Conservation (phyloP, 2,329 filamentous ascomycete species). For the Ceratocystis ficicola region DNA sequence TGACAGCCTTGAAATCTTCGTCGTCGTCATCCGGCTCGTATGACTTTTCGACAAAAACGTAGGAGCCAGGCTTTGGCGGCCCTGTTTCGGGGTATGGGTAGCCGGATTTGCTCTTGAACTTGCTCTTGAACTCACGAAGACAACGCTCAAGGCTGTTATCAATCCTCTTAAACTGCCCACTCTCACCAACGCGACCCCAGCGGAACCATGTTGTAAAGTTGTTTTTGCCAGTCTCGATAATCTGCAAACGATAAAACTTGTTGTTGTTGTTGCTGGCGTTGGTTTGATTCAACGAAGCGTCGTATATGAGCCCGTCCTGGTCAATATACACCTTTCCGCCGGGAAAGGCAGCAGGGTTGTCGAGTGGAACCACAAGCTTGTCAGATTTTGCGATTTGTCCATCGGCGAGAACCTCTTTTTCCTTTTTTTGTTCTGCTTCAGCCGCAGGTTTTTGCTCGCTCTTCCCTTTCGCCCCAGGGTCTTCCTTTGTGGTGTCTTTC, state of each 20-base stretch:
- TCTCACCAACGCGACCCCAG: conserved; percentile 65
- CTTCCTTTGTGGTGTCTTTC: conserved; percentile 11
- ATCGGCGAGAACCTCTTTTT: conserved; percentile 32
- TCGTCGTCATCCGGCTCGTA: conserved; percentile 58
- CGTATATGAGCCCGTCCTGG: conserved; percentile 54
- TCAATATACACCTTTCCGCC: conserved; percentile 52
- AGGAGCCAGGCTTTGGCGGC: conserved; percentile 53
- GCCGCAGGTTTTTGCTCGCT: conserved; percentile 26
- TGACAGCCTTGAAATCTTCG: conserved; percentile 28
- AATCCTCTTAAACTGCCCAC: conserved; percentile 39
- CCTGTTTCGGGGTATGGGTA: conserved; percentile 42
- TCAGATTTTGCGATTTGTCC: conserved; percentile 38
- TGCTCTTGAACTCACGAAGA: conserved; percentile 43
- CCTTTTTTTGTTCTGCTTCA: conserved; percentile 27
- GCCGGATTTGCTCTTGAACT: conserved; percentile 52
- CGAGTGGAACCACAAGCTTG: conserved; percentile 39
- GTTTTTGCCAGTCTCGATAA: conserved; percentile 29
- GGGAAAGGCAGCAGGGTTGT: conserved; percentile 33
- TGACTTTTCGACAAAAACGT: conserved; percentile 67
- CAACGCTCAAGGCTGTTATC: conserved; percentile 35
- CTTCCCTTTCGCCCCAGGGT: conserved; percentile 24
- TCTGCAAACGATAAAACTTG: conserved; percentile 69
- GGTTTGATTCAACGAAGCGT: conserved; percentile 69
- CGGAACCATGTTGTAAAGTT: conserved; percentile 47
- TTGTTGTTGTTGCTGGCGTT: conserved; percentile 63